phyloP scores from a whole-genome alignment of 352 stramenopile genomes.

The Pythium chondricola region DNA sequence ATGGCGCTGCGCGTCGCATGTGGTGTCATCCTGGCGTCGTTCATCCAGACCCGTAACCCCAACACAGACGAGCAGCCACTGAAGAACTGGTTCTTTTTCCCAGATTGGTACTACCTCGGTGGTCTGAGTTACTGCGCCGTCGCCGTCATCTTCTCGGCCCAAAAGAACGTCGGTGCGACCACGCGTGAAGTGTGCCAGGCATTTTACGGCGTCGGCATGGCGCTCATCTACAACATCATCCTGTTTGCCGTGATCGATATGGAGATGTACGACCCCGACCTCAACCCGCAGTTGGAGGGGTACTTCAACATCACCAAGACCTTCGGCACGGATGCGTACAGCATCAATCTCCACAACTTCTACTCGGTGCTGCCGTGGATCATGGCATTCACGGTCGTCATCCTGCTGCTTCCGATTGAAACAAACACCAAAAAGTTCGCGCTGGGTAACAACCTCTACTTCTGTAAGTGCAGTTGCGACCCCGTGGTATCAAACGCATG shows the following conservation, averaged over 20 bases:
- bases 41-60: constrained; percentile 55
- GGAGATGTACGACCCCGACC: constrained; percentile 25
- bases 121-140: constrained; percentile 74
- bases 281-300: constrained; percentile 20
- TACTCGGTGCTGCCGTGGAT: constrained; percentile 67
- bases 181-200: constrained; percentile 64
- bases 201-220: constrained; percentile 74
- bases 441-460: constrained; percentile 80
- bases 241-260: constrained; percentile 48
- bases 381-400: constrained; percentile 58
- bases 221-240: constrained; percentile 72
- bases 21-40: constrained; percentile 61
- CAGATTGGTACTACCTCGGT: constrained; percentile 57
- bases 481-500: too few relatives aligned
- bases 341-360: constrained; percentile 70
- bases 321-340: constrained; percentile 57
- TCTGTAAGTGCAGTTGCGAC: constrained; percentile 30
- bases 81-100: constrained; percentile 75
- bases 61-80: constrained; percentile 28
- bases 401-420: constrained; percentile 59
- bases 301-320: constrained; percentile 58
- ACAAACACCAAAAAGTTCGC: constrained; percentile 86
- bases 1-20: constrained; percentile 59
- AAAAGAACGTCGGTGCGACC: constrained; percentile 65
- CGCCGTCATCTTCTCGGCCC: constrained; percentile 69